phyloP scores from a whole-genome alignment of 306 rosid species.

The Malus domestica region DNA sequence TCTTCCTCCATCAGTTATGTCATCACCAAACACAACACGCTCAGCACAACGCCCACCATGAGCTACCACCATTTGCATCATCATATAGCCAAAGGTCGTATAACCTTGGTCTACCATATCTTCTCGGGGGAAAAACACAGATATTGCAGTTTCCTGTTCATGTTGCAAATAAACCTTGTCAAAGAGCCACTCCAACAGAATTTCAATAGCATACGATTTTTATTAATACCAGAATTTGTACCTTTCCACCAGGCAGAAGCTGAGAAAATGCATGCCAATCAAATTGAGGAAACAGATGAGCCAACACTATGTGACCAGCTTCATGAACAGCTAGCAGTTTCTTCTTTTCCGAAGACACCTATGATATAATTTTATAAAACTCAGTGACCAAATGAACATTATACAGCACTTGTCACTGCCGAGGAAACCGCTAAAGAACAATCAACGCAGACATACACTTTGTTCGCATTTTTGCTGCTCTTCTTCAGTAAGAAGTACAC shows the following conservation, averaged over 20 bases:
- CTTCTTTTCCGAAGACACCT: constrained; percentile 78
- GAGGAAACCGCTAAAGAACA: constrained; percentile 1
- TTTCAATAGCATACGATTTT: constrained; percentile 7
- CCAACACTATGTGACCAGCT: constrained; percentile 90
- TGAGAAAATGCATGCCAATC: constrained; percentile 99
- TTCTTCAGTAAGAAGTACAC: constrained; percentile 96
- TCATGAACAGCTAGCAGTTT: constrained; percentile 94
- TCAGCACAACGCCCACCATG: constrained; percentile 98
- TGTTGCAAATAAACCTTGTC: constrained; percentile 16
- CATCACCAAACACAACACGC: constrained; percentile 65
- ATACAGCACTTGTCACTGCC: background rate
- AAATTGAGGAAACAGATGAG: constrained; percentile 90
- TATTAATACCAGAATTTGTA: constrained; percentile 27
- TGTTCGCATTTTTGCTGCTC: constrained; percentile 90
- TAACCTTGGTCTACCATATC: constrained; percentile 96
- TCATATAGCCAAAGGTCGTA: constrained; percentile 90
- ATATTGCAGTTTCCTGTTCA: constrained; percentile 86
- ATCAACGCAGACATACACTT: constrained; percentile 42
- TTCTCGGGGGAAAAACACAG: constrained; percentile 91
- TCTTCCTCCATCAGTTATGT: constrained; percentile 83
- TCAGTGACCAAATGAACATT: constrained; percentile 1
- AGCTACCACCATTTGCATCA: constrained; percentile 96
- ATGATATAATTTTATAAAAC: constrained; percentile 3
- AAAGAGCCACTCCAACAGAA: background rate
- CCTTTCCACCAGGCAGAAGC: constrained; percentile 99